These are phyloP conservation scores for Parmales sp. DNA, from an alignment of 108 stramenopile species.

Conservation along the genomic window DNA sequence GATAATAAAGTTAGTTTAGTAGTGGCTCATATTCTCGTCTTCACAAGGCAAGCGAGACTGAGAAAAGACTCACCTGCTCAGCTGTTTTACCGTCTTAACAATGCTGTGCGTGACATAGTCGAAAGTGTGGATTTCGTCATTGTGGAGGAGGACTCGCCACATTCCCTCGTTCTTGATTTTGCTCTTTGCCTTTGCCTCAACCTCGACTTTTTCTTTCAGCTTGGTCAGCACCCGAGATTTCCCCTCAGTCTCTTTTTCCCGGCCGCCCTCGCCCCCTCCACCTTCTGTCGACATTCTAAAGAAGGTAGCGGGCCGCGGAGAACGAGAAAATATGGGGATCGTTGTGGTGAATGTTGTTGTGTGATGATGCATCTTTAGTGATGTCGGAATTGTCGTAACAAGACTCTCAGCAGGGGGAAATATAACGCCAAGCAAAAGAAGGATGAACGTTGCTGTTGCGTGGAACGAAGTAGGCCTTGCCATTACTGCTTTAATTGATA, in stretches of 20 bases:
- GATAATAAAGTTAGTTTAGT: too few relatives aligned
- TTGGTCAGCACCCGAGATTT: slow-evolving; percentile 57
- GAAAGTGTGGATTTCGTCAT: slow-evolving; percentile 92
- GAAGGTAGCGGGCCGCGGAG: slow-evolving; percentile 20
- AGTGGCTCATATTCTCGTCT: background rate
- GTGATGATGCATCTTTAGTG: too few relatives aligned
- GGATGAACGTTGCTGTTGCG: too few relatives aligned
- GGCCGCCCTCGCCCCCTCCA: slow-evolving; percentile 36
- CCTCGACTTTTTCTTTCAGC: slow-evolving; percentile 47
- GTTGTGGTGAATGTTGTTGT: slow-evolving; percentile 21
- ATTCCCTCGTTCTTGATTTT: slow-evolving; percentile 52
- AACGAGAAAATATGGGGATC: slow-evolving; percentile 16
- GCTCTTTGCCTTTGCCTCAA: slow-evolving; percentile 64
- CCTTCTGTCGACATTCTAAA: background rate
- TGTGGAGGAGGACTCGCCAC: slow-evolving; percentile 88
- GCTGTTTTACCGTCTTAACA: slow-evolving; percentile 70
- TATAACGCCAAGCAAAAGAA: too few relatives aligned
- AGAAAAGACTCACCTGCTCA: slow-evolving; percentile 31
- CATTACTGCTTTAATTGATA: too few relatives aligned
- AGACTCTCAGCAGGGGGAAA: too few relatives aligned
- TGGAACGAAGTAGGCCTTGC: too few relatives aligned
- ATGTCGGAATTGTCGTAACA: too few relatives aligned
- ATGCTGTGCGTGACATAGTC: slow-evolving; percentile 85
- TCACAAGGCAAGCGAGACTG: background rate
- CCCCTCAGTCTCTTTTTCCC: slow-evolving; percentile 36